Conservation (phyloP, 345 rosid species). For the Lumnitzera racemosa region DNA sequence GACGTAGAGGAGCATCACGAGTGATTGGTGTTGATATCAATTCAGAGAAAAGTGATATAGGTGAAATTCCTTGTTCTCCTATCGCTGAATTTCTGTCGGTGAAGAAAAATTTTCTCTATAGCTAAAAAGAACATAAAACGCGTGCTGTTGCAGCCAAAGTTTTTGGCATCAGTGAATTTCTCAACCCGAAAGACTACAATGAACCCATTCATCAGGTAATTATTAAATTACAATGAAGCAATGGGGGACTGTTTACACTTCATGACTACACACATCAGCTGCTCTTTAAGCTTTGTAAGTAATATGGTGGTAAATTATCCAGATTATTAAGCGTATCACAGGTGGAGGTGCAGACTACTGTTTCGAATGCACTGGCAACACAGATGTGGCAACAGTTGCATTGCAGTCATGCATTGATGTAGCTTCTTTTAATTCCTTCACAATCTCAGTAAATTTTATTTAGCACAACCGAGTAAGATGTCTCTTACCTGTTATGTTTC, state of each 20-base stretch:
- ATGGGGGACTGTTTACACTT: too few species aligned
- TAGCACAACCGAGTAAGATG: background rate
- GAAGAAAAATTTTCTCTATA: background rate
- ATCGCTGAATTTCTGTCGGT: background rate
- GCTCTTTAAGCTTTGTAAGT: too few species aligned
- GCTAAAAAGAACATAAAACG: background rate
- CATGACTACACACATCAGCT: too few species aligned
- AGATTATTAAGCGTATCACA: conserved; percentile 75
- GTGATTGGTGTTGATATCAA: conserved; percentile 88
- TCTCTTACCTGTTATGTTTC: background rate
- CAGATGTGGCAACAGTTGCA: conserved; percentile 64
- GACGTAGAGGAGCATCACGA: conserved; percentile 69
- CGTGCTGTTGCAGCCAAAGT: conserved; percentile 51
- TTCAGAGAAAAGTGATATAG: conserved; percentile 58
- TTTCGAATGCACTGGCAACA: conserved; percentile 81
- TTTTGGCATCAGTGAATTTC: conserved; percentile 72
- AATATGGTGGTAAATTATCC: conserved; percentile 1
- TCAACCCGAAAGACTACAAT: conserved; percentile 50
- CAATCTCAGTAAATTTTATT: background rate
- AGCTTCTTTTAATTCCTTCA: conserved; percentile 10
- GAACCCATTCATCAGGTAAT: conserved; percentile 88
- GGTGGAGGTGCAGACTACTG: conserved; percentile 88
- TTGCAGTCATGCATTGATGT: conserved; percentile 86
- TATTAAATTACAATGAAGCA: background rate
- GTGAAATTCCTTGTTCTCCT: conserved; percentile 17